These are phyloP conservation scores for Nemania bipapillata DNA, from an alignment of 2,329 filamentous ascomycete species.

Conservation along the genomic window DNA sequence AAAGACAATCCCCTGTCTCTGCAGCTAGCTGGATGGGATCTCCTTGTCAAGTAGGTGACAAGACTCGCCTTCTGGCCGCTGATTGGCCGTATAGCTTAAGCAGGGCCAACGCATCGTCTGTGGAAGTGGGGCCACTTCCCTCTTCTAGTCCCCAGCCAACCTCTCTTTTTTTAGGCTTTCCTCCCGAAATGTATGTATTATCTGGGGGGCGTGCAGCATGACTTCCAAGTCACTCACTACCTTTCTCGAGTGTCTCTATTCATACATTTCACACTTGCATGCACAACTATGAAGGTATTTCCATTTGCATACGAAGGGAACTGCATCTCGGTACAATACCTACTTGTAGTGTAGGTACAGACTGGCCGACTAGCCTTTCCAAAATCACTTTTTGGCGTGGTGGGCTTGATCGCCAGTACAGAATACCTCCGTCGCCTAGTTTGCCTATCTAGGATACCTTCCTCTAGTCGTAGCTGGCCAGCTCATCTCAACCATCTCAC, in stretches of 20 bases:
- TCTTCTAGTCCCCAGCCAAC: conserved; percentile 39
- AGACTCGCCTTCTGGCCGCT: conserved; percentile 21
- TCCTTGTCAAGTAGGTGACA: conserved; percentile 38
- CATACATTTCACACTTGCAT: conserved; percentile 13
- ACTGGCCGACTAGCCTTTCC: conserved; percentile 19
- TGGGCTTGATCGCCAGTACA: conserved; percentile 7
- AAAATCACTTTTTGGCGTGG: conserved; percentile 14
- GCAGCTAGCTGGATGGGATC: conserved; percentile 26
- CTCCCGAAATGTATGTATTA: conserved; percentile 2
- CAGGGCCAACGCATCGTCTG: conserved; percentile 50
- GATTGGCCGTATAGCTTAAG: conserved; percentile 44
- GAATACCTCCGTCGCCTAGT: conserved; percentile 23
- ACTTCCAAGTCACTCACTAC: conserved; percentile 7
- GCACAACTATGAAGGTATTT: conserved; percentile 19
- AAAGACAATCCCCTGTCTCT: conserved; percentile 24
- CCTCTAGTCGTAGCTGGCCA: conserved; percentile 32
- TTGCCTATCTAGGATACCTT: conserved; percentile 13
- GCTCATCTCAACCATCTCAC: conserved; percentile 33
- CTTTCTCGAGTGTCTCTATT: conserved; percentile 21
- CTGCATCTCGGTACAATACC: conserved; percentile 6
- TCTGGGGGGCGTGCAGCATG: not conserved
- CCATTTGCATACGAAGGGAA: conserved; percentile 18
- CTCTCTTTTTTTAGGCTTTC: conserved; percentile 38
- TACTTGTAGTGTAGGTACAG: conserved; percentile 3
- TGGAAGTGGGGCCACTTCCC: conserved; percentile 25